These are phyloP conservation scores for Plenodomus lindquistii DNA, from an alignment of 2,329 filamentous ascomycete genomes.

Conservation along the genomic window DNA sequence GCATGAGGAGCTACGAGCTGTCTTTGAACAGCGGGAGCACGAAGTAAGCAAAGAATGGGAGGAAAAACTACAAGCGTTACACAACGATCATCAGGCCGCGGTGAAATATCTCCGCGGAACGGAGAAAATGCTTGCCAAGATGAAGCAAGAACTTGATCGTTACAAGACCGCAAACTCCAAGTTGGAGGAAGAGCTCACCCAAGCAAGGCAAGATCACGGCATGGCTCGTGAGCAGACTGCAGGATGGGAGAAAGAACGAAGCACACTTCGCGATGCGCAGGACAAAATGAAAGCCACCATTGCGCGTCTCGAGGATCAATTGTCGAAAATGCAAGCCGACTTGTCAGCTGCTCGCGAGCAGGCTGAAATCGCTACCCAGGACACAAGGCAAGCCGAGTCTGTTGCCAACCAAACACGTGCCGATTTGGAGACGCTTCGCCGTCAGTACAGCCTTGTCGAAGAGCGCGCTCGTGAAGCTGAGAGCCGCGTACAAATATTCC, in stretches of 20 bases:
- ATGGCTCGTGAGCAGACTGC: slow-evolving; percentile 53
- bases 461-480: slow-evolving; percentile 86
- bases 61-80: slow-evolving; percentile 89
- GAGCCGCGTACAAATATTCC: slow-evolving; percentile 85
- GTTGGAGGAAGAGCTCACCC: slow-evolving; percentile 79
- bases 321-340: slow-evolving; percentile 70
- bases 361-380: slow-evolving; percentile 66
- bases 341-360: slow-evolving; percentile 68
- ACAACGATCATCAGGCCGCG: slow-evolving; percentile 96
- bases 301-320: slow-evolving; percentile 69
- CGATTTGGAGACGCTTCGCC: slow-evolving; percentile 79
- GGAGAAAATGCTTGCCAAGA: slow-evolving; percentile 98
- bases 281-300: slow-evolving; percentile 69
- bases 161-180: slow-evolving; percentile 86
- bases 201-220: slow-evolving; percentile 47
- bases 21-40: slow-evolving; percentile 77
- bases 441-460: slow-evolving; percentile 81
- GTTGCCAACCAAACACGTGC: slow-evolving; percentile 60
- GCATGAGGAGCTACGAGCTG: slow-evolving; percentile 82
- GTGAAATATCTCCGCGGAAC: slow-evolving; percentile 98
- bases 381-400: slow-evolving; percentile 56
- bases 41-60: slow-evolving; percentile 89
- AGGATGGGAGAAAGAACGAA: slow-evolving; percentile 77
- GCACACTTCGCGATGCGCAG: slow-evolving; percentile 68
- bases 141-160: slow-evolving; percentile 94